These are phyloP conservation scores for Angomonas deanei DNA, from an alignment of 208 protist species.

Conservation along the genomic window DNA sequence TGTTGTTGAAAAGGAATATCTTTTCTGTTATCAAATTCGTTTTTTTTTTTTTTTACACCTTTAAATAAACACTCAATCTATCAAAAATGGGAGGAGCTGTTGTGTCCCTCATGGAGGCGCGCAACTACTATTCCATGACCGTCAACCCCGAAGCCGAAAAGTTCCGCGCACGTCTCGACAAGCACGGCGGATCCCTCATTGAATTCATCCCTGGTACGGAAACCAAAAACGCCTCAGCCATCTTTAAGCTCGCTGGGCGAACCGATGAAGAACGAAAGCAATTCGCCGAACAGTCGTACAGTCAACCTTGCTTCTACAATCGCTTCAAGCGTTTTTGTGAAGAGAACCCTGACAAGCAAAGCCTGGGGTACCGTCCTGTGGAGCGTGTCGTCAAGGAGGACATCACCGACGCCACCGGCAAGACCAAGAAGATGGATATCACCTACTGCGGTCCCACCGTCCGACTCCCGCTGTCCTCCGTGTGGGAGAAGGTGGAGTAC, in stretches of 20 bases:
- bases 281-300: conserved; percentile 12
- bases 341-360: conserved; percentile 17
- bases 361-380: conserved; percentile 50
- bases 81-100: conserved; percentile 6
- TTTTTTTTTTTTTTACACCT: not conserved
- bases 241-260: conserved; percentile 14
- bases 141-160: conserved; percentile 2
- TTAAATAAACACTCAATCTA: not conserved
- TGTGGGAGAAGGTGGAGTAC: conserved; percentile 36
- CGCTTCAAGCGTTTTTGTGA: conserved; percentile 30
- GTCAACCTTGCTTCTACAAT: conserved; percentile 5
- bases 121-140: conserved; percentile 11
- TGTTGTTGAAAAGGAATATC: too few species aligned
- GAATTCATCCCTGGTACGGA: conserved; percentile 10
- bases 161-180: conserved; percentile 5
- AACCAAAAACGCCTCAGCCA: conserved; percentile 10
- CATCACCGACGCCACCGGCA: conserved; percentile 18
- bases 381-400: conserved; percentile 33
- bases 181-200: conserved; percentile 8
- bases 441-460: conserved; percentile 30
- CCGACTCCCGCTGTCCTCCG: conserved; percentile 25
- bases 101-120: conserved; percentile 14
- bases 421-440: conserved; percentile 23
- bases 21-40: not conserved
- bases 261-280: conserved; percentile 14